Conservation (phyloP, 805 yeast species). For the Suhomyces canberraensis region DNA sequence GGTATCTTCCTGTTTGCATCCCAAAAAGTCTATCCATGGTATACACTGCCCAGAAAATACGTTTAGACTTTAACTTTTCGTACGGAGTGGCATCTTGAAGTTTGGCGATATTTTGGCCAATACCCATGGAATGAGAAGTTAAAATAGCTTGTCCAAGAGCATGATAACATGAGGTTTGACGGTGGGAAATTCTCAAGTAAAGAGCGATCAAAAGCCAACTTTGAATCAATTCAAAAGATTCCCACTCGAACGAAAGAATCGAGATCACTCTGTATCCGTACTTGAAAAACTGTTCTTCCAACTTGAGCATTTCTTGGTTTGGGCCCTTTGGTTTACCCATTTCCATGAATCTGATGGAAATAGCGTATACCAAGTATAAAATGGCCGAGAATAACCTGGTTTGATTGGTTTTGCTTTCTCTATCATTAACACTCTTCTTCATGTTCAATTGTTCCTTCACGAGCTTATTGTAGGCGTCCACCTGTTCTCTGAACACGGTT, state of each 20-base stretch:
- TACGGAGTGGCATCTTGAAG: constrained; percentile 27
- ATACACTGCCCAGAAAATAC: constrained; percentile 56
- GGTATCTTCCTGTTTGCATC: constrained; percentile 49
- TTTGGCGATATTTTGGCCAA: constrained; percentile 18
- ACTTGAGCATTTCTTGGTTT: constrained; percentile 18
- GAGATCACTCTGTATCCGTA: constrained; percentile 30
- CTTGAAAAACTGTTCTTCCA: constrained; percentile 35
- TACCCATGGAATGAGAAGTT: constrained; percentile 39
- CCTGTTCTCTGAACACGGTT: constrained; percentile 51
- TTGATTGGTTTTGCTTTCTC: constrained; percentile 25
- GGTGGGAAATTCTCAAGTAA: constrained; percentile 35
- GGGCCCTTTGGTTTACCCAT: constrained; percentile 31
- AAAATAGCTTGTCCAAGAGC: constrained; percentile 34
- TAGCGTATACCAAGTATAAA: constrained; percentile 46
- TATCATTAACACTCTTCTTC: constrained; percentile 13
- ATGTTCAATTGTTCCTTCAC: constrained; percentile 9
- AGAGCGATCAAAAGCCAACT: constrained; percentile 37
- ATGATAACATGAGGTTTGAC: constrained; percentile 34
- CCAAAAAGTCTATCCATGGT: constrained; percentile 53
- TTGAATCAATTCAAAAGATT: constrained; percentile 41
- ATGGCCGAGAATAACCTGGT: constrained; percentile 52
- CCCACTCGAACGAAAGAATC: constrained; percentile 40
- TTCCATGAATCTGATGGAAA: constrained; percentile 51
- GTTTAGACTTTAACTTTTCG: constrained; percentile 45
- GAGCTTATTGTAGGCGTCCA: constrained; percentile 19